Conservation (phyloP, 2,329 filamentous ascomycete genomes). For the Diplodia seriata region DNA sequence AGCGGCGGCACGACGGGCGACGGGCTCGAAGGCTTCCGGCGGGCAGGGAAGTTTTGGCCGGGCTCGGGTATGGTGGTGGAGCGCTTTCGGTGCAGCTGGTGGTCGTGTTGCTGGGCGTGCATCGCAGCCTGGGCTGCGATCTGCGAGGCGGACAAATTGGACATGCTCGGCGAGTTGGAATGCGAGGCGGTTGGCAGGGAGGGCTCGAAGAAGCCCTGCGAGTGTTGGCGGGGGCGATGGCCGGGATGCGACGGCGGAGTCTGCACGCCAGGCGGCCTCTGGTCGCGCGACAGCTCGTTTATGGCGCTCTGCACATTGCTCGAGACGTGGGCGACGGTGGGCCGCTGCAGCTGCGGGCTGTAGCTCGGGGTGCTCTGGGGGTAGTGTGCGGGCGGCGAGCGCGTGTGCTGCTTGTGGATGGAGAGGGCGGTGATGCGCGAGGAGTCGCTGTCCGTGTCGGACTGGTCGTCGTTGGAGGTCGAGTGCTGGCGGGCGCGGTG, state of each 20-base stretch:
- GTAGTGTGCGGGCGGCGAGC: constrained; percentile 47
- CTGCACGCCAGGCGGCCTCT: constrained; percentile 55
- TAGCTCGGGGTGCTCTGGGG: constrained; percentile 48
- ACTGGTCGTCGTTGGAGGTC: constrained; percentile 33
- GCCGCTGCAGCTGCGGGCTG: constrained; percentile 33
- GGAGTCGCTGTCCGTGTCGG: constrained; percentile 47
- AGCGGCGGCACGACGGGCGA: constrained; percentile 58
- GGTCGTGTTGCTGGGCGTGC: constrained; percentile 63
- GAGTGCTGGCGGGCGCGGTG: constrained; percentile 11
- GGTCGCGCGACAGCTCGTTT: constrained; percentile 43
- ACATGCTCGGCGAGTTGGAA: constrained; percentile 61
- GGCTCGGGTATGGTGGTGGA: constrained; percentile 75
- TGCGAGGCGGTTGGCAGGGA: constrained; percentile 68
- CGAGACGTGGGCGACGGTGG: constrained; percentile 34
- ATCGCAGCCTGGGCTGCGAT: constrained; percentile 81
- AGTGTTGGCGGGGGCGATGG: constrained; percentile 72
- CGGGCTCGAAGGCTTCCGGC: constrained; percentile 56
- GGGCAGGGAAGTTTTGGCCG: constrained; percentile 43
- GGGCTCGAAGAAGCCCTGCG: constrained; percentile 78
- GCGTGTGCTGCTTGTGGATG: constrained; percentile 41
- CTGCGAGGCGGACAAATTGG: constrained; percentile 69
- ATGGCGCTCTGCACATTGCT: constrained; percentile 39
- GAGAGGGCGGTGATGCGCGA: constrained; percentile 47
- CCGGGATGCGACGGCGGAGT: constrained; percentile 50
- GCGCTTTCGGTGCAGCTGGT: constrained; percentile 65